phyloP scores from a whole-genome alignment of 768 basidiomycete species.

The Suillus alpinus region DNA sequence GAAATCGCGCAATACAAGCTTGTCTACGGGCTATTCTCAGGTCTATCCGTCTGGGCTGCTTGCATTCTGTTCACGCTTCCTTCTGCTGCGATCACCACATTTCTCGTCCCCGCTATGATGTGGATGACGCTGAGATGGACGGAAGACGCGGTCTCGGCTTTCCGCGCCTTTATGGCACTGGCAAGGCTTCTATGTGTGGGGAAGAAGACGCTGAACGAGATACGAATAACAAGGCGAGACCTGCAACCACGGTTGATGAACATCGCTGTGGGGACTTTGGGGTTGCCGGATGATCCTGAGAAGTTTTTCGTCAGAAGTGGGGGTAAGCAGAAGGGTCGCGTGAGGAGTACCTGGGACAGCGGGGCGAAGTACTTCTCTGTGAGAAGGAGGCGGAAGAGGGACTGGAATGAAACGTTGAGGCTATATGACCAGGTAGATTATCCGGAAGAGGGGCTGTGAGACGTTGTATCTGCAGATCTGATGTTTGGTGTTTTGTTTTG shows the following conservation, averaged over 20 bases:
- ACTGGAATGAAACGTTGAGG: constrained; percentile 86
- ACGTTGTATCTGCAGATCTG: not conserved
- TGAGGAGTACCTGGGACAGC: constrained; percentile 65
- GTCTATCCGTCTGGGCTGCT: constrained; percentile 61
- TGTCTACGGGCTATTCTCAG: constrained; percentile 75
- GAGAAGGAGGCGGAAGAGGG: constrained; percentile 73
- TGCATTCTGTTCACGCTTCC: constrained; percentile 60
- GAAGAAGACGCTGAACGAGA: constrained; percentile 47
- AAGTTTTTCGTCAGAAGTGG: constrained; percentile 56
- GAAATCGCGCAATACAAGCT: constrained; percentile 91
- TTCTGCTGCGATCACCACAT: constrained; percentile 51
- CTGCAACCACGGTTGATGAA: constrained; percentile 67
- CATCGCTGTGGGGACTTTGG: constrained; percentile 55
- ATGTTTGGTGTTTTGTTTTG: not conserved
- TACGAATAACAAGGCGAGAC: constrained; percentile 52
- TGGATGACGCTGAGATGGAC: constrained; percentile 90
- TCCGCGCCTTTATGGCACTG: constrained; percentile 69
- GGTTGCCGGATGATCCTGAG: constrained; percentile 70
- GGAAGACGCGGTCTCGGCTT: constrained; percentile 78
- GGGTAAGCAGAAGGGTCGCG: constrained; percentile 69
- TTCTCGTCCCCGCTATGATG: constrained; percentile 72
- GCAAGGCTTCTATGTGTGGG: constrained; percentile 62
- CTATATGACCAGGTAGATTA: constrained; percentile 84
- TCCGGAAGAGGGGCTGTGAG: constrained; percentile 47
- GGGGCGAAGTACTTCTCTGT: constrained; percentile 77